Evolutionary conservation across 140 eudicot species (phyloP), one percentile per base, ranked within the genome.

Genomic region (Oenanthe javanica): DNA sequence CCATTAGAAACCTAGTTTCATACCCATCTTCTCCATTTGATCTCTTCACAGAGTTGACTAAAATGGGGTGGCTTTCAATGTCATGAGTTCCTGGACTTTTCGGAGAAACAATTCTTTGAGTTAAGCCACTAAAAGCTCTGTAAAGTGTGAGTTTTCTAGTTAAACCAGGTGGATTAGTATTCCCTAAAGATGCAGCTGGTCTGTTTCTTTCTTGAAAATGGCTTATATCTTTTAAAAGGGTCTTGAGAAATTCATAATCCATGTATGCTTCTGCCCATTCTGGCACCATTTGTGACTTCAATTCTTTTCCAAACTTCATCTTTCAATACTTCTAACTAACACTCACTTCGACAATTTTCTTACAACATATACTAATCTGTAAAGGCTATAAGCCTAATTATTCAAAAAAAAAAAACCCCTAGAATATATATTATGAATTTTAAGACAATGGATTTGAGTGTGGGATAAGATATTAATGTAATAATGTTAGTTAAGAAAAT

Each of bases 261-360:
- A 93, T 86, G 85, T 90, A 93, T 48, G 94, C 96, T 64, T 73
- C 84, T 23, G 86, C 85, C 97, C 97, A 93, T 89, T 93, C 96
- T 45, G 81, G 81, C 75, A 79, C 81, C 81, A 63, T 61, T 46
- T 79, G 81, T 45, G 75, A 79, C 16, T 66, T 69, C 25, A 79
- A 25, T 18, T 79, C 81, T 25, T 79, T 79, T 6, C 81, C 81
- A 63, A 79, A 79, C 45, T 79, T 79, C 81, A 79, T 79, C 13
- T 75, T 36, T 36, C 40, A 36, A 2, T 36, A 36, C 2, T 36
- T 1, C 40, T 36, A 36, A 36, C 40, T 36, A 36, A 1, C 40
- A 36, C 40, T 36, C 40, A 31, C 31, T 31, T 31, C 31, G 31
- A 31, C 31, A 31, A 31, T 31, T 31, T 31, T 31, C 31, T 31